Percentiles rank a stretch among this genome's conserved stretches.
phyloP scores from a whole-genome alignment of 495 filamentous ascomycete genomes.

The Articulospora tetracladia region DNA sequence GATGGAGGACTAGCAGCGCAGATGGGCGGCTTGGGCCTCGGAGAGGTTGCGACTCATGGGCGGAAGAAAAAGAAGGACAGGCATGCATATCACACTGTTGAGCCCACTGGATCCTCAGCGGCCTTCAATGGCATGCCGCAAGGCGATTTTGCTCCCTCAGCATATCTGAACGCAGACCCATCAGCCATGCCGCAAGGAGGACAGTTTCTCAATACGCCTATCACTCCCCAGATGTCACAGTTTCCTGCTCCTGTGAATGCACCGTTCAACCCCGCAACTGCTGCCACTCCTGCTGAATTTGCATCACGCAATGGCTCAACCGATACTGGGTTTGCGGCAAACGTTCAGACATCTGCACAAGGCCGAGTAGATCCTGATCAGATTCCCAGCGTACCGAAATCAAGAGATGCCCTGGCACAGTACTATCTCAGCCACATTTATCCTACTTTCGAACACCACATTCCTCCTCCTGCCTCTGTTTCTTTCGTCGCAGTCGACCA shows the following conservation, averaged over 20 bases:
- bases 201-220: constrained; percentile 41
- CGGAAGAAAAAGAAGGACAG: constrained; percentile 85
- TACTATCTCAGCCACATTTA: constrained; percentile 86
- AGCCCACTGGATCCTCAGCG: constrained; percentile 60
- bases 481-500: constrained; percentile 93
- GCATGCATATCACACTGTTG: constrained; percentile 88
- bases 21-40: constrained; percentile 75
- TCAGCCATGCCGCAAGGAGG: constrained; percentile 31
- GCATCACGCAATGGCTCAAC: constrained; percentile 43
- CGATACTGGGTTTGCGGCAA: constrained; percentile 27
- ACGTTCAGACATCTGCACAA: constrained; percentile 52
- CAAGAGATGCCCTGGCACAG: constrained; percentile 73
- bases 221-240: constrained; percentile 55
- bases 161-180: constrained; percentile 68
- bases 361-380: constrained; percentile 86
- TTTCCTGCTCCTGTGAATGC: constrained; percentile 59
- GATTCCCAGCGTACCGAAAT: constrained; percentile 85
- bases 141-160: constrained; percentile 49
- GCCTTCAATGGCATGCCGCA: constrained; percentile 62
- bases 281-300: constrained; percentile 52
- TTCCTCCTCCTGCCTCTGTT: constrained; percentile 84
- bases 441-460: constrained; percentile 88
- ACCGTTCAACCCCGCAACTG: constrained; percentile 51
- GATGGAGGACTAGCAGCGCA: constrained; percentile 71
- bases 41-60: constrained; percentile 48